phyloP scores from a whole-genome alignment of 305 asterid genomes.

The Ruellia speciosa region DNA sequence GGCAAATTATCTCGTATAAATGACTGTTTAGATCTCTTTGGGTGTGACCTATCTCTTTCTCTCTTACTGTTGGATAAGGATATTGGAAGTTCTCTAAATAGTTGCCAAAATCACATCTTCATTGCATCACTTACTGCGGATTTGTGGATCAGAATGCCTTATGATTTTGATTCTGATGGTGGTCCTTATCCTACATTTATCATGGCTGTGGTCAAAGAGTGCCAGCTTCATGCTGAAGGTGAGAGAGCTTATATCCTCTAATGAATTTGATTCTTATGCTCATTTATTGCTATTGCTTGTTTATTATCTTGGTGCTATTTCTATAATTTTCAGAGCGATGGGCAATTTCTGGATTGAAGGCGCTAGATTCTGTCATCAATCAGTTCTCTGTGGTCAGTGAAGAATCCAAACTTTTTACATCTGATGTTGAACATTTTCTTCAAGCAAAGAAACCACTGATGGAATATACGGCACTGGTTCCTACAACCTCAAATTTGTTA shows the following conservation, averaged over 20 bases:
- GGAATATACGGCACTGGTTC: constrained; percentile 29
- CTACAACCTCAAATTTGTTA: constrained; percentile 33
- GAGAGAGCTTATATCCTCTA: constrained; percentile 17
- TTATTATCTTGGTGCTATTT: constrained; percentile 20
- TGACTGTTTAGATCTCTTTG: constrained; percentile 64
- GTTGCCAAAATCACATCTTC: constrained; percentile 33
- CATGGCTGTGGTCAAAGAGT: constrained; percentile 54
- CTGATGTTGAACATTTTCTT: constrained; percentile 48
- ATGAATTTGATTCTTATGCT: constrained; percentile 13
- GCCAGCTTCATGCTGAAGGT: constrained; percentile 68
- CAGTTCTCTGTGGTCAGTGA: constrained; percentile 57
- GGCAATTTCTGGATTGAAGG: constrained; percentile 44
- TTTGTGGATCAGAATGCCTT: constrained; percentile 80
- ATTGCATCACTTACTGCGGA: constrained; percentile 61
- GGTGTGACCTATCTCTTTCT: constrained; percentile 66
- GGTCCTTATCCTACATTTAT: constrained; percentile 46
- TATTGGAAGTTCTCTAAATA: constrained; percentile 29
- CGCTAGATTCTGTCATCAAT: constrained; percentile 47
- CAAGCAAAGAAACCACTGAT: constrained; percentile 38
- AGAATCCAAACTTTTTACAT: constrained; percentile 44
- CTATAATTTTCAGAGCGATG: constrained; percentile 45
- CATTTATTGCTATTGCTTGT: constrained; percentile 2
- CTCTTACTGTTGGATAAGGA: constrained; percentile 39
- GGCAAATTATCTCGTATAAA: constrained; percentile 48
- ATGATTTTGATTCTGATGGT: constrained; percentile 31